Base-by-base conservation (phyloP, 1,284 basidiomycete genomes). In the Fomitopsis schrenkii region DNA sequence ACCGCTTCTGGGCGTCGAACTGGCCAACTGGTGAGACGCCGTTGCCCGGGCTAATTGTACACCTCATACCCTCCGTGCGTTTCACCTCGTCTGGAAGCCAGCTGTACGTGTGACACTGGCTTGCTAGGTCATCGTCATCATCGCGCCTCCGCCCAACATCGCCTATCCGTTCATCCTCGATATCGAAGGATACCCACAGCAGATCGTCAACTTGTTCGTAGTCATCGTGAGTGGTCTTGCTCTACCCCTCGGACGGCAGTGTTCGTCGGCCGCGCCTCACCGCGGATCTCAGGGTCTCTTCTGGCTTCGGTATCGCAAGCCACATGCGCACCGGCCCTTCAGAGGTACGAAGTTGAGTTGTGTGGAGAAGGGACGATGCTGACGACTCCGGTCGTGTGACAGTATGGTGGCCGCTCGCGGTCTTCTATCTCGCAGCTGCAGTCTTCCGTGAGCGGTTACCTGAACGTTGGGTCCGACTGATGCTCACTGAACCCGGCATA, bases 161-260 rank as follows among this genome's bases (percentile, higher is more conserved):
- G 86, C 86, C 0, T 91, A 88, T 67, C 77, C 85, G 12, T 88
- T 90, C 71, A 79, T 87, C 62, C 77, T 90, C 1, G 82, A 87
- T 60, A 73, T 87, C 3, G 76, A 84, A 65, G 81, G 82, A 7
- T 87, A 87, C 65, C 85, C 85, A 14, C 55, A 41, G 45, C 83
- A 86, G 60, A 83, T 85, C 45, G 80, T 86, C 66, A 82, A 83
- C 67, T 68, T 86, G 4, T 82, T 84, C 63, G 78, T 87, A 57
- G 78, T 85, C 48, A 54, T 81, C 22, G 83, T 83, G 62, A 46
- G 61, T 60, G 3, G 52, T 7, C 17, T 28, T 19, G 2, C 40
- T 14, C 30, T 33, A 8, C 8, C 30, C 8, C 30, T 8, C 30
- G 30, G 30, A 33, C 4, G 30, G 5, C 30, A 8, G 30, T 8